Percentiles rank a stretch among this genome's conserved stretches.
Conservation (phyloP, 495 filamentous ascomycete genomes). For the Penicillium psychrofluorescens region DNA sequence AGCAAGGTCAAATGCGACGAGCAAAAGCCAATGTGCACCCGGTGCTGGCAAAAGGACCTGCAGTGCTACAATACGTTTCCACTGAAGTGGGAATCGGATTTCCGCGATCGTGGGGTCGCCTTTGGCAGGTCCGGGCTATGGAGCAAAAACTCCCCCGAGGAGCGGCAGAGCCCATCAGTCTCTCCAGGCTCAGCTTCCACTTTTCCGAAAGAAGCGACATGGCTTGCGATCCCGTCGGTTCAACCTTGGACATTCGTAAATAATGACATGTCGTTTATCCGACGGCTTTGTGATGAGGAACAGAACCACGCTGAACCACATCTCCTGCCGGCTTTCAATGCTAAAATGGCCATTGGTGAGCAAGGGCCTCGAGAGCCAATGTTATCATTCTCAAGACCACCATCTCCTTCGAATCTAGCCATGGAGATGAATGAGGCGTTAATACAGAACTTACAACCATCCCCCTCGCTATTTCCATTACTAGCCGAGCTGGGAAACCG, state of each 20-base stretch:
- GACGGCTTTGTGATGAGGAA: conserved; percentile 1
- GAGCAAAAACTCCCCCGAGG: not conserved
- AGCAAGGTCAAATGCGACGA: conserved; percentile 11
- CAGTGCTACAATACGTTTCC: not conserved
- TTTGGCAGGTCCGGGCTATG: conserved; percentile 1
- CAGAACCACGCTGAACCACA: not conserved
- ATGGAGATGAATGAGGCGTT: not conserved
- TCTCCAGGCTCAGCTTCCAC: no score
- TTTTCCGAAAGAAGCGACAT: no score
- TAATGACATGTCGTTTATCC: not conserved
- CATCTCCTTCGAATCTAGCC: not conserved
- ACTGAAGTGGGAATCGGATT: conserved; percentile 1
- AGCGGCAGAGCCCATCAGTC: no score
- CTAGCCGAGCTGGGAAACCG: not conserved
- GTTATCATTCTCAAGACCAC: not conserved
- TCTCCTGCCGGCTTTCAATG: not conserved
- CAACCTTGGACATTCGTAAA: not conserved
- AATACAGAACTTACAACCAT: not conserved
- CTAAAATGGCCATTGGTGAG: not conserved
- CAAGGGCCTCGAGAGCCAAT: not conserved
- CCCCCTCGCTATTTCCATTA: not conserved
- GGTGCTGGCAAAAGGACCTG: conserved; percentile 5
- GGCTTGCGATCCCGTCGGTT: not conserved
- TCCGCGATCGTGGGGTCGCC: not conserved
- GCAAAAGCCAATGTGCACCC: conserved; percentile 3